These are phyloP conservation scores for Yarrowia alimentaria DNA, from an alignment of 805 yeast species.

Conservation along the genomic window DNA sequence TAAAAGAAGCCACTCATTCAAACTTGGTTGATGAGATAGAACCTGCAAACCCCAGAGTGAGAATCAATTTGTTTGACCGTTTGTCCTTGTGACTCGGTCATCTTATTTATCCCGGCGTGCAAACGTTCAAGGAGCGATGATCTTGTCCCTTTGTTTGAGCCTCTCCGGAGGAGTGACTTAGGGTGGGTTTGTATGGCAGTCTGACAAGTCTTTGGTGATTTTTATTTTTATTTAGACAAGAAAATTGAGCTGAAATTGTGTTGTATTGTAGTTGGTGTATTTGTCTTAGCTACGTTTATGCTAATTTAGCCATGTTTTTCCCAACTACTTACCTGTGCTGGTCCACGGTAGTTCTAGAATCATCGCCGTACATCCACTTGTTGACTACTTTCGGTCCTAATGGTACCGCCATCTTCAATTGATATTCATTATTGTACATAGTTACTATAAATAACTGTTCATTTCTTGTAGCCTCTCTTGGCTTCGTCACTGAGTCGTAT, in stretches of 20 bases:
- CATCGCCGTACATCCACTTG: too few species aligned
- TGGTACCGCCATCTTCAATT: too few species aligned
- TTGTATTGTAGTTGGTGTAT: too few species aligned
- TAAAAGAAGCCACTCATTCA: constrained; percentile 99
- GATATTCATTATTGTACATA: too few species aligned
- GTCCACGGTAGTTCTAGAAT: too few species aligned
- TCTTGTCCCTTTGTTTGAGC: constrained; percentile 91
- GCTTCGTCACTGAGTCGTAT: constrained; percentile 52
- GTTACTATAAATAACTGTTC: too few species aligned
- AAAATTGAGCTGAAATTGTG: too few species aligned
- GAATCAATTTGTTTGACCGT: constrained; percentile 59
- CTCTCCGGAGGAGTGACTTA: constrained; percentile 76
- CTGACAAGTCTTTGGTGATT: constrained; percentile 73
- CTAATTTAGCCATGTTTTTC: too few species aligned
- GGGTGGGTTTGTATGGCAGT: constrained; percentile 99
- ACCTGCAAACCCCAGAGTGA: constrained; percentile 95
- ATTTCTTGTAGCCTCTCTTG: constrained; percentile 30
- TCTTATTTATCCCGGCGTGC: constrained; percentile 30
- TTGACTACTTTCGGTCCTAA: too few species aligned
- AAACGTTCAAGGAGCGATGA: constrained; percentile 83
- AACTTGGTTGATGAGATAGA: constrained; percentile 97
- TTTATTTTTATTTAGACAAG: too few species aligned
- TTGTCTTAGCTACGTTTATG: too few species aligned
- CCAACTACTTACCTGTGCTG: too few species aligned
- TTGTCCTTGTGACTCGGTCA: constrained; percentile 47